Conservation (phyloP, 768 basidiomycete species). For the Pulveroboletus sp. region DNA sequence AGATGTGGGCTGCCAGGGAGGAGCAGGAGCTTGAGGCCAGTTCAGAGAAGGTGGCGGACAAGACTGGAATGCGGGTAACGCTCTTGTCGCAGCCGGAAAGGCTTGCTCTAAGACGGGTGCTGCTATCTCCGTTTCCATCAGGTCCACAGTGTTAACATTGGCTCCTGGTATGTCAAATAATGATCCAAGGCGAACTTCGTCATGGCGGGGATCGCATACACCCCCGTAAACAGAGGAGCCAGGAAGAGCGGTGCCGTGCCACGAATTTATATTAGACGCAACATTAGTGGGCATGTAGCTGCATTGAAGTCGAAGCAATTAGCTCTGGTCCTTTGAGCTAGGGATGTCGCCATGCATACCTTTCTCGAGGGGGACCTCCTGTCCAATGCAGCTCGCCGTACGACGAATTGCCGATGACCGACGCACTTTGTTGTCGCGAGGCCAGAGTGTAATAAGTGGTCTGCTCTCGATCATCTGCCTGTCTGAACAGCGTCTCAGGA, state of each 20-base stretch:
- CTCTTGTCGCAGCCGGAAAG: not conserved
- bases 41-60: not conserved
- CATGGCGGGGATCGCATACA: not conserved
- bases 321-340: not conserved
- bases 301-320: not conserved
- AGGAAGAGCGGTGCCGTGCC: not conserved
- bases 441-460: not conserved
- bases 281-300: not conserved
- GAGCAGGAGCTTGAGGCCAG: not conserved
- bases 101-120: conserved; percentile 1
- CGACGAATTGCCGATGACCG: not conserved
- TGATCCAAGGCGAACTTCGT: not conserved
- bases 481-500: not conserved
- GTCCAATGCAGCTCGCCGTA: not conserved
- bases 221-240: not conserved
- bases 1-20: not conserved
- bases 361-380: not conserved
- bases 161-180: not conserved
- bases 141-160: not conserved
- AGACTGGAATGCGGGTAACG: not conserved
- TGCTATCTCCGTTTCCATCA: not conserved
- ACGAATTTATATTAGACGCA: not conserved
- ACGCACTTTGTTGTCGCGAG: conserved; percentile 2
- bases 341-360: conserved; percentile 8
- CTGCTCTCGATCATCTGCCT: not conserved